phyloP scores from a whole-genome alignment of 2,329 filamentous ascomycete genomes.

The Epicoccum sorghinum region DNA sequence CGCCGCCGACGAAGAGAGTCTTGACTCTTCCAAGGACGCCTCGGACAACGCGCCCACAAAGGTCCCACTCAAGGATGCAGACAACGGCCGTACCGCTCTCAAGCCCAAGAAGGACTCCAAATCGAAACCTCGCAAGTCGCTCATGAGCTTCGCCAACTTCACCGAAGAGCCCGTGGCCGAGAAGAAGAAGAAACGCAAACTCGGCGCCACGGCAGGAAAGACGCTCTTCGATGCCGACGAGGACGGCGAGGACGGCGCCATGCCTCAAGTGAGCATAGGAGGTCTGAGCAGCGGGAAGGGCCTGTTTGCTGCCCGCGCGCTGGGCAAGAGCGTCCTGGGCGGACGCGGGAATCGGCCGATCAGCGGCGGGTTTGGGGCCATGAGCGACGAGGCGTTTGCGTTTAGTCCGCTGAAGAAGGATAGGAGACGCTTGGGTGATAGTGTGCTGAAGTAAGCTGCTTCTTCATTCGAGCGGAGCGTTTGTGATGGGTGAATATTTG shows the following conservation, averaged over 20 bases:
- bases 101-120: slow-evolving; percentile 41
- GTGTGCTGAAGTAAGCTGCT: slow-evolving; percentile 31
- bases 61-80: slow-evolving; percentile 44
- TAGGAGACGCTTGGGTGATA: slow-evolving; percentile 30
- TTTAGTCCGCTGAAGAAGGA: slow-evolving; percentile 52
- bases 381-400: slow-evolving; percentile 47
- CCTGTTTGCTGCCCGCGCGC: slow-evolving; percentile 46
- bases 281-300: slow-evolving; percentile 38
- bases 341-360: slow-evolving; percentile 38
- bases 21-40: slow-evolving; percentile 44
- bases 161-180: slow-evolving; percentile 47
- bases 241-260: slow-evolving; percentile 40
- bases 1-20: slow-evolving; percentile 52
- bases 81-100: slow-evolving; percentile 28
- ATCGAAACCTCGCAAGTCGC: slow-evolving; percentile 54
- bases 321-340: slow-evolving; percentile 42
- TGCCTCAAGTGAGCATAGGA: slow-evolving; percentile 37
- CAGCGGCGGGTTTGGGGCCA: slow-evolving; percentile 43
- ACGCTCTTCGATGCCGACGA: slow-evolving; percentile 67
- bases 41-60: slow-evolving; percentile 41
- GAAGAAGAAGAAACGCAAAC: slow-evolving; percentile 69
- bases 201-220: slow-evolving; percentile 64
- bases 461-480: background rate
- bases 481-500: background rate
- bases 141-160: slow-evolving; percentile 54